phyloP scores from a whole-genome alignment of 805 yeast genomes.

The Myxozyma vanderwaltii region DNA sequence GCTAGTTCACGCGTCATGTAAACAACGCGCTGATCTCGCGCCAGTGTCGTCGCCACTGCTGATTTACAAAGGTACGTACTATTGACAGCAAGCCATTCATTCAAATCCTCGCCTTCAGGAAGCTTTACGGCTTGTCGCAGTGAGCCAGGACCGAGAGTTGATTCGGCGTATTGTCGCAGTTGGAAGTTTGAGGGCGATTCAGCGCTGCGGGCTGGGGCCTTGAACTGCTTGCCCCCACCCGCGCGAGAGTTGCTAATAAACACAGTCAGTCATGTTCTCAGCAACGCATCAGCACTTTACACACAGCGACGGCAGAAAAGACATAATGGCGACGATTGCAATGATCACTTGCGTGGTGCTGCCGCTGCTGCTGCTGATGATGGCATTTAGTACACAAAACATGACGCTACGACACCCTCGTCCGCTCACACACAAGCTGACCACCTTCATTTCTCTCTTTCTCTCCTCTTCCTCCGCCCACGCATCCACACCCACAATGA shows the following conservation, averaged over 20 bases:
- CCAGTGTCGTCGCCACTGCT: not conserved
- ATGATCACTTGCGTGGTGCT: no score
- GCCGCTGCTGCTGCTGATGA: no score
- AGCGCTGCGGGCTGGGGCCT: conserved; percentile 40
- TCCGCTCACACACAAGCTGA: not conserved
- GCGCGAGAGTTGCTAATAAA: conserved; percentile 6
- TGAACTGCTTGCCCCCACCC: conserved; percentile 37
- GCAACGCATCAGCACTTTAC: no score
- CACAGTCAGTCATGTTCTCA: not conserved
- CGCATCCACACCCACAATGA: not conserved
- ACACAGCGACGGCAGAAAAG: conserved; percentile 27
- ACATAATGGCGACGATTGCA: conserved; percentile 7
- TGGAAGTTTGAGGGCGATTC: conserved; percentile 43
- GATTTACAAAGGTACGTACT: conserved; percentile 21
- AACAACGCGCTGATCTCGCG: no score
- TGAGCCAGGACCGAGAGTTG: conserved; percentile 90
- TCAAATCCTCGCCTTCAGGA: conserved; percentile 87
- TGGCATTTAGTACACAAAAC: no score
- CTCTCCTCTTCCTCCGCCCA: not conserved
- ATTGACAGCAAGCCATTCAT: conserved; percentile 96
- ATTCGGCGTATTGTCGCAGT: conserved; percentile 84
- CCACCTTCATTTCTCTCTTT: not conserved
- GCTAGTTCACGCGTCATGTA: not conserved
- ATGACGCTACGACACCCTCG: not conserved
- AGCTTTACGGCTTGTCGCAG: conserved; percentile 89